Conservation (phyloP, 371 early-diverging fungal genomes). For the Gilbertella persicaria region DNA sequence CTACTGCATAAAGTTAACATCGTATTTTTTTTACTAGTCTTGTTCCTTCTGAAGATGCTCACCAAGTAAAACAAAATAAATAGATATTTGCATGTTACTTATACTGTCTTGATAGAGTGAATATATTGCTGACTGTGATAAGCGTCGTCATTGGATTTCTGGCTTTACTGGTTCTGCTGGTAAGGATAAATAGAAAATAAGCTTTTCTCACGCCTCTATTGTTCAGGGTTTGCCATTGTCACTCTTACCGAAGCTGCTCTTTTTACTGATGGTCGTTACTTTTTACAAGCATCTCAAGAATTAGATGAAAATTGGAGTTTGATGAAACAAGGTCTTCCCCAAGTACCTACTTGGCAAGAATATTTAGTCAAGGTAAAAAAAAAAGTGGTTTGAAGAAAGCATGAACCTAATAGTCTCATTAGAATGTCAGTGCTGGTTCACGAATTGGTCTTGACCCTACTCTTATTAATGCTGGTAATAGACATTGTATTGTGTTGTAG, state of each 20-base stretch:
- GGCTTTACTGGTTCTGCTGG: constrained; percentile 99
- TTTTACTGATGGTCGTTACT: constrained; percentile 99
- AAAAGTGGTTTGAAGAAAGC: background rate
- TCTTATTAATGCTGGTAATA: constrained; percentile 71
- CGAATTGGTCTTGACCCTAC: constrained; percentile 89
- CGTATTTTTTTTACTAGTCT: constrained; percentile 49
- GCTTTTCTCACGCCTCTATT: constrained; percentile 5
- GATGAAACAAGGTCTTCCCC: constrained; percentile 90
- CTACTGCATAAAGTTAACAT: too few species aligned
- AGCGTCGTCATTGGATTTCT: constrained; percentile 92
- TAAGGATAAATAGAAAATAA: constrained; percentile 12
- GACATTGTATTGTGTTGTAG: background rate
- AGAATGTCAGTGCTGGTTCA: constrained; percentile 65
- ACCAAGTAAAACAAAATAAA: constrained; percentile 71
- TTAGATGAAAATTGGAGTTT: constrained; percentile 90
- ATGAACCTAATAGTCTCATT: background rate
- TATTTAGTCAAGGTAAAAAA: constrained; percentile 70
- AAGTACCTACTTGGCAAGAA: constrained; percentile 87
- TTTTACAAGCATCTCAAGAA: constrained; percentile 95
- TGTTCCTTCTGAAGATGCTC: constrained; percentile 95
- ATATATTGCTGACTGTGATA: constrained; percentile 93
- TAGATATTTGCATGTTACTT: background rate
- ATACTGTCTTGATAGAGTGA: constrained; percentile 75
- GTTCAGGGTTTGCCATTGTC: constrained; percentile 74
- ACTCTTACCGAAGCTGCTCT: constrained; percentile 72